Base-by-base conservation (phyloP, 1,284 basidiomycete genomes). In the Apiotrichum akiyoshidainum region DNA sequence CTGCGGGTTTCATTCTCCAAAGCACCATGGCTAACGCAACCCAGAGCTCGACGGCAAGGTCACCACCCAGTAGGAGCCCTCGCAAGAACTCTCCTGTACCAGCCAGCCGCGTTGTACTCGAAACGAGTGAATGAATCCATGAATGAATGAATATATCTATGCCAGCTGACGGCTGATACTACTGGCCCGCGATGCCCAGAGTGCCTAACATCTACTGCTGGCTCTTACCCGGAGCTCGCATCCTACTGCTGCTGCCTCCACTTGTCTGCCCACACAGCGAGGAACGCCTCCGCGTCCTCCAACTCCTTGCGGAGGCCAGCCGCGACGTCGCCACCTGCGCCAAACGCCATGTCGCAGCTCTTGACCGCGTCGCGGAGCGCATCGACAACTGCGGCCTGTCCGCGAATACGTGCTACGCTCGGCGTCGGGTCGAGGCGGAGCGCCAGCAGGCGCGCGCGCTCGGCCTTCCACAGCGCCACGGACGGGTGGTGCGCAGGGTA, bases 401-500 rank as follows among this genome's bases (percentile, higher is more conserved):
- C 49, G 16, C 19, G 16, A 19, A 34, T 37, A 40, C 26, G 6
- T 19, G 40, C 48, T 16, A 35, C 46, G 46, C 54, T 4, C 33
- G 46, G 17, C 41, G 37, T 22, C 8, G 46, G 11, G 33, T 55
- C 33, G 11, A 62, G 26, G 11, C 61, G 42, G 33, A 31, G 17
- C 17, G 46, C 46, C 70, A 92, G 80, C 4, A 93, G 78, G 73
- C 92, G 92, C 0, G 89, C 91, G 17, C 91, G 80, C 70, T 93
- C 90, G 2, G 87, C 86, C 8, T 88, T 78, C 6, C 88, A 85
- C 40, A 96, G 77, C 0, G 84, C 90, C 6, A 89, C 82, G 0
- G 87, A 83, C 0, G 93, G 92, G 73, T 96, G 92, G 4, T 88
- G 88, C 16, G 80, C 73, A 0, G 81, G 73, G 26, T 90, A 83